phyloP scores from a whole-genome alignment of 2,329 filamentous ascomycete genomes.

The Canariomyces notabilis region DNA sequence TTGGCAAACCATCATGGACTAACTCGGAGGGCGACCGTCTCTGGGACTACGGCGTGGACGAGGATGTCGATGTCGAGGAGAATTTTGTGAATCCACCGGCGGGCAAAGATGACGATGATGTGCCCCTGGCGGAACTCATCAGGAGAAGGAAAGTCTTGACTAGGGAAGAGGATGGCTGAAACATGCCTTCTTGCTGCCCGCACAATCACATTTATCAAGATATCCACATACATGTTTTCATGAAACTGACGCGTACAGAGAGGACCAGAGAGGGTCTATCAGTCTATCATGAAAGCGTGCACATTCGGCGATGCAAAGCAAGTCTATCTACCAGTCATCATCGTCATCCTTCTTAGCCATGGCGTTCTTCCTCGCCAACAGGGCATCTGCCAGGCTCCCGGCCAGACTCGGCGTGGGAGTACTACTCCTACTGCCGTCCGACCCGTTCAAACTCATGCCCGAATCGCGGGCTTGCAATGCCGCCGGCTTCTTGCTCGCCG shows the following conservation, averaged over 20 bases:
- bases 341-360: conserved; percentile 69
- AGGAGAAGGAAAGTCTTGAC: conserved; percentile 39
- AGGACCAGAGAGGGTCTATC: no score
- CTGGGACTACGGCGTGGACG: conserved; percentile 74
- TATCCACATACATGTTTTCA: no score
- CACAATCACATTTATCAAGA: no score
- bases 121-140: conserved; percentile 66
- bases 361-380: conserved; percentile 69
- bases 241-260: no score
- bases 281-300: conserved; percentile 1
- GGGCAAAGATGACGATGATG: conserved; percentile 46
- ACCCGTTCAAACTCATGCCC: conserved; percentile 56
- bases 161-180: conserved; percentile 20
- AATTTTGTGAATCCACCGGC: no score
- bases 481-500: conserved; percentile 64
- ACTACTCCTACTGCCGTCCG: conserved; percentile 59
- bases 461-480: conserved; percentile 68
- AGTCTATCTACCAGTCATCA: conserved; percentile 57
- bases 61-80: conserved; percentile 57
- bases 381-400: conserved; percentile 72
- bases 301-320: not conserved
- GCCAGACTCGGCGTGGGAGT: conserved; percentile 68
- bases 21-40: conserved; percentile 72
- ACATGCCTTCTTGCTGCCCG: not conserved
- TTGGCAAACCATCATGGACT: conserved; percentile 59